phyloP scores from a whole-genome alignment of 2,329 filamentous ascomycete species.

The Colletotrichum falcatum region DNA sequence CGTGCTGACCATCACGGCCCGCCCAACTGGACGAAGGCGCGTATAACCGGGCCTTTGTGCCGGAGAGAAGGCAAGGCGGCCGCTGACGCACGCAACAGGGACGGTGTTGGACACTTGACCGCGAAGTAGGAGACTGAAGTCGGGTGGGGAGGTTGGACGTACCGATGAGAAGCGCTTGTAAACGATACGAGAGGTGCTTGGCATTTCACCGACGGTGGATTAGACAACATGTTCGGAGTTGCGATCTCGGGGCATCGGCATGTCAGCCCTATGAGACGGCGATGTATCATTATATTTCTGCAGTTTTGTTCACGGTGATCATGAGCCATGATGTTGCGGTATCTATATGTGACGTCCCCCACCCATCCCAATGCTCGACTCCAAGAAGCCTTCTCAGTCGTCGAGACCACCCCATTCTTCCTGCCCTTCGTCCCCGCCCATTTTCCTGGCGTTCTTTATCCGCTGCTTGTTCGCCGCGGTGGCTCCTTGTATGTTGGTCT shows the following conservation, averaged over 20 bases:
- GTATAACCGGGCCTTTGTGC: not conserved
- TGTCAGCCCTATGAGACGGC: not conserved
- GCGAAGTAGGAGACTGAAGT: no score
- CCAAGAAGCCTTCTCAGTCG: conserved; percentile 47
- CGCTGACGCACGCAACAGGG: not conserved
- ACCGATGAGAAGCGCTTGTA: not conserved
- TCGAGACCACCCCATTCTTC: conserved; percentile 64
- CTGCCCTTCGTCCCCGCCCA: conserved; percentile 48
- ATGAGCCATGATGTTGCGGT: not conserved
- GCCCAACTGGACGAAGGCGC: not conserved
- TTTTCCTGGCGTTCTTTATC: conserved; percentile 50
- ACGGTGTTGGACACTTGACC: not conserved
- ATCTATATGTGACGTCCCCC: conserved; percentile 2
- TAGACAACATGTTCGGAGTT: not conserved
- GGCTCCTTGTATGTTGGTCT: conserved; percentile 74
- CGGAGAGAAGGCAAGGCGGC: not conserved
- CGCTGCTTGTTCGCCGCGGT: conserved; percentile 71
- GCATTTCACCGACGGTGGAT: not conserved
- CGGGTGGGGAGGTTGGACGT: no score
- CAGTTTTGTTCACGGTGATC: not conserved
- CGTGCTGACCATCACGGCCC: not conserved
- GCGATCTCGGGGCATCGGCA: not conserved
- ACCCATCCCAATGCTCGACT: not conserved
- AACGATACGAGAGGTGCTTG: not conserved
- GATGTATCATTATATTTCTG: not conserved